Conservation (phyloP, 352 stramenopile genomes). For the Globisporangium mamillatum region DNA sequence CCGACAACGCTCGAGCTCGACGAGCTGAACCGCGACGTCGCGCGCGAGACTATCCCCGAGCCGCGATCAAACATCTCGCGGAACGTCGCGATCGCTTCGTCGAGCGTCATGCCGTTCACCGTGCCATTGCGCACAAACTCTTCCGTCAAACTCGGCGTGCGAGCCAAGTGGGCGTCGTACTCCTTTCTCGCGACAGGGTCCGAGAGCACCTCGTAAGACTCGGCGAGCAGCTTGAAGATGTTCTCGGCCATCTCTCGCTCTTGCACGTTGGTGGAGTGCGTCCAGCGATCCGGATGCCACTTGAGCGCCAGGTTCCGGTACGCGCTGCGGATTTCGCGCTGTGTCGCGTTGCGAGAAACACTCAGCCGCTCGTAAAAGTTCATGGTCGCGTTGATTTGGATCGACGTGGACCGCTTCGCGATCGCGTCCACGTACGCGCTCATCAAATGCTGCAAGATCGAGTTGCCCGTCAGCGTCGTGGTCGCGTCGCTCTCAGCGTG, state of each 20-base stretch:
- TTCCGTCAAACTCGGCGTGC: slow-evolving; percentile 50
- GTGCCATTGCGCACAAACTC: slow-evolving; percentile 80
- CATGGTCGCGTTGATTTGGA: slow-evolving; percentile 81
- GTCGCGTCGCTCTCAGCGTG: slow-evolving; percentile 45
- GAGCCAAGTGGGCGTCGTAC: slow-evolving; percentile 64
- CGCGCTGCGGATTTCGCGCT: slow-evolving; percentile 61
- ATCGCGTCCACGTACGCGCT: slow-evolving; percentile 74
- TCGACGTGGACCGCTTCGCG: slow-evolving; percentile 67
- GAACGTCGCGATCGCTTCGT: slow-evolving; percentile 83
- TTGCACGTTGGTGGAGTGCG: slow-evolving; percentile 30
- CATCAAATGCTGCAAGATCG: slow-evolving; percentile 83
- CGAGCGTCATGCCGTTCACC: slow-evolving; percentile 78
- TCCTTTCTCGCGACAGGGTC: slow-evolving; percentile 51
- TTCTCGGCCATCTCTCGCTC: slow-evolving; percentile 71
- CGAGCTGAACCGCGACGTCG: slow-evolving; percentile 61
- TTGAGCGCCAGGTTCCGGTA: slow-evolving; percentile 82
- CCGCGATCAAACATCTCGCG: slow-evolving; percentile 68
- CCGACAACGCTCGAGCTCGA: slow-evolving; percentile 70
- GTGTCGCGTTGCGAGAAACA: slow-evolving; percentile 60
- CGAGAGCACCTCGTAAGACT: slow-evolving; percentile 81
- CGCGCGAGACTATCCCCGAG: slow-evolving; percentile 49
- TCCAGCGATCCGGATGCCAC: slow-evolving; percentile 85
- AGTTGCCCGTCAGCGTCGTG: slow-evolving; percentile 62
- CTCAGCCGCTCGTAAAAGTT: slow-evolving; percentile 83
- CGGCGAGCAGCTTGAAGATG: slow-evolving; percentile 82